Evolutionary conservation across 2,329 filamentous ascomycete genomes (phyloP), one percentile per base, ranked within the genome.

Genomic region (Stagonosporopsis vannaccii): DNA sequence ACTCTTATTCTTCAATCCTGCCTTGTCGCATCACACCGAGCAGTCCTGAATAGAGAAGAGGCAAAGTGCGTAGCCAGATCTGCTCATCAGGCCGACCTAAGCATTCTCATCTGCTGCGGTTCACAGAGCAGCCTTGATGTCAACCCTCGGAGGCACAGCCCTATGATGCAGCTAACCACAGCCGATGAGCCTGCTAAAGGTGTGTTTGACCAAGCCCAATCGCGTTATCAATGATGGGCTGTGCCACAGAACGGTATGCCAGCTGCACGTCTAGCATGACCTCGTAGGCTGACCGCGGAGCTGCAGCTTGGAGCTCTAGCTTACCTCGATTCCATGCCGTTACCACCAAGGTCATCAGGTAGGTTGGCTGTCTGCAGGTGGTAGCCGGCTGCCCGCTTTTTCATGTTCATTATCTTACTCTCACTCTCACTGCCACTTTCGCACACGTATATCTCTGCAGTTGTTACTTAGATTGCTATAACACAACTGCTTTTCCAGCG

Each of bases 231-330:
- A 64, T 67, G 39, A 63, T 61, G 64, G 59, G 51, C 51, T 52
- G 51, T 63, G 66, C 58, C 55, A 57, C 63, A 57, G 48, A 42
- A 44, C 59, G 58, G 56, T 59, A 56, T 52, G 60, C 47, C 56
- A 66, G 65, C 57, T 67, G 47, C 42, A 46, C 37, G 64, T 63
- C 68, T 50, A 51, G 43, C 55, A 70, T 68, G 64, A 70, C 68
- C 68, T 68, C 66, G 58, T 58, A 62, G 61, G 66, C 67, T 68
- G 65, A 66, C 62, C 63, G 61, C 56, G 60, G 54, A 58, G 53
- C 50, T 68, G 69, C 62, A 69, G 59, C 61, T 58, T 66, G 56
- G 65, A 69, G 65, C 63, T 67, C 63, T 69, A 65, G 65, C 67
- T 49, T 60, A 53, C 47, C 32, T 58, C 53, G 42, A 69, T 67